Evolutionary conservation across 768 basidiomycete species (phyloP).

Genomic region (Xerocomellus intermedius): DNA sequence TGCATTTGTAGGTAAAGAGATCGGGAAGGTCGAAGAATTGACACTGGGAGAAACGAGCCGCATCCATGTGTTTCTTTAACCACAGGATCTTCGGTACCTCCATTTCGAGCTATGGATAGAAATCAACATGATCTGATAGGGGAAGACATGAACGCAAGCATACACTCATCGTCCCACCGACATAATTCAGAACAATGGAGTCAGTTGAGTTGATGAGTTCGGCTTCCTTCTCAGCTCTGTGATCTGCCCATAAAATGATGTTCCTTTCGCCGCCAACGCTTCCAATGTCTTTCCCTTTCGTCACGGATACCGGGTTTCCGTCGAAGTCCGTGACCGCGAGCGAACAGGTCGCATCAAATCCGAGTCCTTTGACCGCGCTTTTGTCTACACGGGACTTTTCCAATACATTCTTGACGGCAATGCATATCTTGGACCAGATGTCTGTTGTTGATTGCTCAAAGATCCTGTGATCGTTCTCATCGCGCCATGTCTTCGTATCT

Average conservation of each 20-base stretch:
- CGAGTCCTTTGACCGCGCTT: slow-evolving; percentile 74
- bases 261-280: slow-evolving; percentile 66
- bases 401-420: slow-evolving; percentile 63
- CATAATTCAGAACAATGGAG: slow-evolving; percentile 87
- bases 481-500: slow-evolving; percentile 83
- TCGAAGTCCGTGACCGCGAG: slow-evolving; percentile 78
- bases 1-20: slow-evolving; percentile 92
- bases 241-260: slow-evolving; percentile 95
- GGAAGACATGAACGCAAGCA: slow-evolving; percentile 18
- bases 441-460: slow-evolving; percentile 94
- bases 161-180: slow-evolving; percentile 95
- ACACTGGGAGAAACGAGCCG: slow-evolving; percentile 65
- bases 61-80: slow-evolving; percentile 87
- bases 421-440: slow-evolving; percentile 76
- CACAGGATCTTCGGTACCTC: slow-evolving; percentile 97
- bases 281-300: slow-evolving; percentile 63
- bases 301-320: slow-evolving; percentile 75
- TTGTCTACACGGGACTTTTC: slow-evolving; percentile 53
- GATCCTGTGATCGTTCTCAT: slow-evolving; percentile 81
- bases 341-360: slow-evolving; percentile 97
- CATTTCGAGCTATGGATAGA: slow-evolving; percentile 79
- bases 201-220: slow-evolving; percentile 83
- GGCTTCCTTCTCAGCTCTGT: slow-evolving; percentile 91
- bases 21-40: slow-evolving; percentile 94
- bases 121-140: slow-evolving; percentile 5